Evolutionary conservation across 2,329 filamentous ascomycete species (phyloP).

Genomic region (Capronia coronata): DNA sequence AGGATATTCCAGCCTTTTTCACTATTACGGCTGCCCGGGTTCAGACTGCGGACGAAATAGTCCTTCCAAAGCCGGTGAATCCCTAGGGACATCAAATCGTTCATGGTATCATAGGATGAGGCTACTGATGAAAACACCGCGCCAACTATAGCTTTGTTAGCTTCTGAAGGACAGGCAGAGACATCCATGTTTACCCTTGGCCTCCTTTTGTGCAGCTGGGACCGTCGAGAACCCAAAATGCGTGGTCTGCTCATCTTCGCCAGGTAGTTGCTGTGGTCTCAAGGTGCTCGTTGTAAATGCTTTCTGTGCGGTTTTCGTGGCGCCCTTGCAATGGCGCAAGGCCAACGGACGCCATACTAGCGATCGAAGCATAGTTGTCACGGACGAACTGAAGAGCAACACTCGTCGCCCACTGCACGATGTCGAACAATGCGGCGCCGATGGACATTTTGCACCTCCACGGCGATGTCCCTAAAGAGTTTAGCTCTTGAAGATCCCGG

Average conservation of each 20-base stretch:
- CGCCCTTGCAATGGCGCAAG: background rate
- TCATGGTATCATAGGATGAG: constrained; percentile 94
- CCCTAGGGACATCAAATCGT: constrained; percentile 96
- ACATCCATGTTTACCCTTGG: constrained; percentile 46
- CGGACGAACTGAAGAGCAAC: background rate
- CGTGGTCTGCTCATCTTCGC: constrained; percentile 56
- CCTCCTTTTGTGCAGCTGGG: constrained; percentile 70
- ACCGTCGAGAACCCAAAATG: constrained; percentile 90
- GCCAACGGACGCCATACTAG: background rate
- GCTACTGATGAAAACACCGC: constrained; percentile 93
- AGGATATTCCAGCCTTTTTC: constrained; percentile 65
- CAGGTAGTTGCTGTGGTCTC: constrained; percentile 13
- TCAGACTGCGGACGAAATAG: constrained; percentile 85
- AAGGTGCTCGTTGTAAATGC: constrained; percentile 7
- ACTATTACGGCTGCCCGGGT: constrained; percentile 59
- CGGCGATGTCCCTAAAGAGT: background rate
- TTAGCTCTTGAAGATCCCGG: constrained; percentile 1
- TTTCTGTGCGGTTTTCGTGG: constrained; percentile 1
- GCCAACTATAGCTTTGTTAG: constrained; percentile 51
- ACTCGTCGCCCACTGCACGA: background rate
- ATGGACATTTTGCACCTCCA: background rate
- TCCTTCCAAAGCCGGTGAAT: constrained; percentile 98
- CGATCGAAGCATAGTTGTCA: constrained; percentile 11
- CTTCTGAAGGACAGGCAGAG: background rate
- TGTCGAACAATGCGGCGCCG: background rate